These are phyloP conservation scores for Pilobolus umbonatus DNA, from an alignment of 192 early-diverging fungal genomes.

Conservation along the genomic window DNA sequence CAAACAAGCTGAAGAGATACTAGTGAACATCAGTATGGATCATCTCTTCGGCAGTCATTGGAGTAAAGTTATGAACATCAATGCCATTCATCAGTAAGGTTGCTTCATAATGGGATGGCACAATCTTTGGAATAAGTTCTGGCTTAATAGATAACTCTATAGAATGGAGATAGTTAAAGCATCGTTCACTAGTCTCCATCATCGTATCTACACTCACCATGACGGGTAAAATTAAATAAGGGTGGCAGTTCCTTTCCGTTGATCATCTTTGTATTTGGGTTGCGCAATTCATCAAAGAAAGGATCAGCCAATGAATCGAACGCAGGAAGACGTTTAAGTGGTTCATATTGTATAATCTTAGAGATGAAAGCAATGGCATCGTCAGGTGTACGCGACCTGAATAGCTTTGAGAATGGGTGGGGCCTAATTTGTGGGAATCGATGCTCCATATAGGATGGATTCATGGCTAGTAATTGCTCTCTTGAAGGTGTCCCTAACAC, in stretches of 20 bases:
- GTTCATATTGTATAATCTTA: conserved; percentile 87
- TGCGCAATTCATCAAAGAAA: conserved; percentile 94
- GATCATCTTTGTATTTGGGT: conserved; percentile 71
- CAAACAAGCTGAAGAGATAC: too few species aligned
- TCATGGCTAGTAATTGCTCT: conserved; percentile 96
- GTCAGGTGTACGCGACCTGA: conserved; percentile 72
- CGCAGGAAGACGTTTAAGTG: conserved; percentile 73
- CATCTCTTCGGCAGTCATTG: conserved; percentile 34
- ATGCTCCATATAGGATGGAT: conserved; percentile 95
- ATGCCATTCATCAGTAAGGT: conserved; percentile 56
- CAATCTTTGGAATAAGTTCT: conserved; percentile 65
- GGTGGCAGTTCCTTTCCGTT: conserved; percentile 79
- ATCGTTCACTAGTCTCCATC: neutral
- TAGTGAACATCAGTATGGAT: neutral
- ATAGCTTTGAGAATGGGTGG: conserved; percentile 81
- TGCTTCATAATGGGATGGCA: conserved; percentile 73
- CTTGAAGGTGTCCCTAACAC: conserved; percentile 91
- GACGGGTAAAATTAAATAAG: conserved; percentile 84
- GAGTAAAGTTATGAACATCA: conserved; percentile 67
- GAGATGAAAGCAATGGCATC: conserved; percentile 84
- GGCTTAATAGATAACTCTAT: conserved; percentile 85
- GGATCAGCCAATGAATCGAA: conserved; percentile 87
- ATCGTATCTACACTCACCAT: conserved; percentile 39
- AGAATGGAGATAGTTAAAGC: neutral
- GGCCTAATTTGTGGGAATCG: conserved; percentile 96